Base-by-base conservation (phyloP, 208 protist genomes). In the Trypanosoma lewisi region DNA sequence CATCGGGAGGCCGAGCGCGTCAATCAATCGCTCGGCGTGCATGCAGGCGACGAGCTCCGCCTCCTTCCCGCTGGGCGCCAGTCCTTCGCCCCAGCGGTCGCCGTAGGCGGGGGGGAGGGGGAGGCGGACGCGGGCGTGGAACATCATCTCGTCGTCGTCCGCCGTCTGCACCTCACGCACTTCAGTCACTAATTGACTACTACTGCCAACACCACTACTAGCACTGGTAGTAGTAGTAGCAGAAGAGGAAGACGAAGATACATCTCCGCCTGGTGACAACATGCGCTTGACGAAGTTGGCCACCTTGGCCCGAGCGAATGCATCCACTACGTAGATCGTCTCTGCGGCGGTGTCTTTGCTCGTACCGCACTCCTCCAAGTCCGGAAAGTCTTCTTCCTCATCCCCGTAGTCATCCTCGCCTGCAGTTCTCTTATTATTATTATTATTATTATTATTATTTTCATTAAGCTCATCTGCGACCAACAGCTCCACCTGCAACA, bases 1-100 rank as follows among this genome's bases (percentile, higher is more conserved):
- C n/a, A 96, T 69, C 4, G 78, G 82, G 23, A 93, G 66, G 21
- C 90, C 90, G 2, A 92, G 63, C 0, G 87, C 79, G 60, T 93
- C 87, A 63, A 96, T 77, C 41, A 94, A 69, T 21, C 85, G 90
- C 76, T 89, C 85, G 23, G 90, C 90, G 54, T 96, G 90, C 87
- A 94, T 94, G 41, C 71, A 73, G 12, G 87, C 87, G 4, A 91
- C 83, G 14, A 67, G 56, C 77, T 95, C 86, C 7, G 89, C 85
- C 47, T 91, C 84, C 61, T 85, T 89, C 25, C 47, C 68, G 0
- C 76, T 90, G 0, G 73, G 60, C 5, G 85, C 89, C 42, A 87
- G 82, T n/a, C 89, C 89, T 47, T 93, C 86, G 11, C 73, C 89
- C 61, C 75, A 87, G 33, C 85, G 82, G 59, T 78, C 76, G 2